Base-by-base conservation (phyloP, 2,329 filamentous ascomycete genomes). In the Basipetospora sp. region DNA sequence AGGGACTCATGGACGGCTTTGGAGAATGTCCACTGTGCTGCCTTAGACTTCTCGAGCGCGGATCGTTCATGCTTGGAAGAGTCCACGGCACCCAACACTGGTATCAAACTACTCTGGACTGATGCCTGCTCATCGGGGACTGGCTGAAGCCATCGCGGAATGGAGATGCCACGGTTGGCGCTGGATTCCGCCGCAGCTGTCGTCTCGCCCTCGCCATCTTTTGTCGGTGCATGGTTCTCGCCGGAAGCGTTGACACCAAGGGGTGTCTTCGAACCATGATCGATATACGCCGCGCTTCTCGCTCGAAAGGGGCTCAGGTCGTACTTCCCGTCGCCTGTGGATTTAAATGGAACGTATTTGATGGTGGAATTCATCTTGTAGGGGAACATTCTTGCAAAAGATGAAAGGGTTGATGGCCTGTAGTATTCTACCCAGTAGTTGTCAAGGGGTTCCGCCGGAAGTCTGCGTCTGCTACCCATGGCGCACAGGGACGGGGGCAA, bases 371-470 rank as follows among this genome's bases (percentile, higher is more conserved):
- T 93, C 71, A 96, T 83, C 52, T 83, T 86, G 58, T 82, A 94
- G 0, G 85, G 75, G 53, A 94, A 94, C 54, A 94, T 81, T 53
- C 94, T 98, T 11, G 78, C 71, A 46, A 96, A 85, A 0, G 85
- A 90, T 0, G 90, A 94, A 1, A 96, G 62, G 0, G 82, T 83
- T 6, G 83, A 69, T 0, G 90, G 90, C 11, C 87, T 77, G 53
- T 98, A 98, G 55, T 94, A 96, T 54, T 98, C 90, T 6, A 90
- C 66, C 90, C 90, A 98, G 57, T 94, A 98, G 55, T 96, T 86
- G 52, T 96, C 88, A 42, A 84, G 85, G 42, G 71, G 74, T 3
- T 67, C 61, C 3, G 80, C 58, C 5, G 63, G 62, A 14, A 20
- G 4, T 10, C 16, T 29, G 10, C n/a, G 14, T 20, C 36, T 11